Base-by-base conservation (phyloP, 192 early-diverging fungal species). In the Coemansia sp. region DNA sequence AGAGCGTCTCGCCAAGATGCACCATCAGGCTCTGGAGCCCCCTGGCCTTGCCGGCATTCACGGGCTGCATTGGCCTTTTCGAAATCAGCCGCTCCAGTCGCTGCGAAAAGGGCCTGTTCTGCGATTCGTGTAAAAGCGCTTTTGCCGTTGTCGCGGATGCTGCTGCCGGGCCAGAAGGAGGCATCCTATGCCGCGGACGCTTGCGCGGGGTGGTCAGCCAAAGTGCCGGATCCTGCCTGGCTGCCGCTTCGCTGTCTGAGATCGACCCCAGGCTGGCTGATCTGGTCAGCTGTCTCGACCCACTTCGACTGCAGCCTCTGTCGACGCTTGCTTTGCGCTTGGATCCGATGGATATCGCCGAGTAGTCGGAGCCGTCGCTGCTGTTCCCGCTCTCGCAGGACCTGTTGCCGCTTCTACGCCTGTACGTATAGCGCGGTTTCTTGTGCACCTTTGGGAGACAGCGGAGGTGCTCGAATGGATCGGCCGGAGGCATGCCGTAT, bases 191-290 rank as follows among this genome's bases (percentile, higher is more conserved):
- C 30, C 65, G 60, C 28, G 50, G 58, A 2, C 71, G 71, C 56
- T 80, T 80, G 6, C 72, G 77, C 6, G 77, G 77, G 6, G 77
- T 80, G 4, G 77, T 71, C 30, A 80, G 72, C 77, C 71, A 80
- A 13, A 55, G 65, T 1, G 77, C 77, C 3, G 77, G 77, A 30
- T 80, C 71, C 47, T 64, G 63, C 18, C 65, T 57, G 18, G 62
- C 54, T 1, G 65, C 47, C 6, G 64, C 29, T 34, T 70, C 76
- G 47, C 58, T 58, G 52, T 73, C 68, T 0, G 76, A 79, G 11
- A 70, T 61, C 28, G 76, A 60, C 6, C 64, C 68, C 35, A 62
- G 23, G 29, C 71, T 79, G 25, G 71, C 23, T 6, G 76, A 73
- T 23, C 71, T 42, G 3, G 23, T 24, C 3, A 53, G 51, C 54